A percentile compares a stretch with the other conserved stretches of the same genome.
These are phyloP conservation scores for Naumovozyma baii DNA, from an alignment of 805 yeast genomes.

Conservation along the genomic window DNA sequence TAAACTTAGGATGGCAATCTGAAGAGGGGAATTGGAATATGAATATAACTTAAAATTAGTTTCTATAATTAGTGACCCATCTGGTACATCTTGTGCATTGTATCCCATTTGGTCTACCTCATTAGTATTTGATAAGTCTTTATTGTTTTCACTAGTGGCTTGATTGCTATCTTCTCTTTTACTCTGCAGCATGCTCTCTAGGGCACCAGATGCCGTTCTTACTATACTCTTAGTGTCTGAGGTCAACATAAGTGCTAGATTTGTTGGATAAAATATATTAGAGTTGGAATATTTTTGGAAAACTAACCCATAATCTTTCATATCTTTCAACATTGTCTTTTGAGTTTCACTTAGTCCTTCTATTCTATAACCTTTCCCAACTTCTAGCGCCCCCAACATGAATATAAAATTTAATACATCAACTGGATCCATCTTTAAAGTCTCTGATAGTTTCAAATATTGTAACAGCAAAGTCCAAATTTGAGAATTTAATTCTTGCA, in stretches of 20 bases:
- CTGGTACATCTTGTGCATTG: constrained; percentile 18
- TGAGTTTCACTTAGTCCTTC: constrained; percentile 71
- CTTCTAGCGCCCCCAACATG: constrained; percentile 83
- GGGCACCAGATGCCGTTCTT: constrained; percentile 63
- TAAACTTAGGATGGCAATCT: constrained; percentile 81
- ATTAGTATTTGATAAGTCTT: constrained; percentile 10
- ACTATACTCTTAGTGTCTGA: constrained; percentile 62
- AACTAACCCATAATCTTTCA: constrained; percentile 84
- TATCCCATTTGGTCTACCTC: constrained; percentile 25
- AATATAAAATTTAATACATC: constrained; percentile 91
- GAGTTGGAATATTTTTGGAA: constrained; percentile 54
- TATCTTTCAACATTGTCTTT: constrained; percentile 73
- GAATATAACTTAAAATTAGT: constrained; percentile 91
- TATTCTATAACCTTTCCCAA: constrained; percentile 77
- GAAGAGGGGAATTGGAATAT: constrained; percentile 87
- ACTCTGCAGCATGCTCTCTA: constrained; percentile 52
- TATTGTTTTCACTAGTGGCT: constrained; percentile 7
- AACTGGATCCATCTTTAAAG: constrained; percentile 85
- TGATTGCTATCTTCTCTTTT: constrained; percentile 10
- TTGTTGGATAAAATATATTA: constrained; percentile 75
- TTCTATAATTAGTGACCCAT: constrained; percentile 78
- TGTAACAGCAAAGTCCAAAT: constrained; percentile 88
- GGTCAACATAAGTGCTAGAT: constrained; percentile 81
- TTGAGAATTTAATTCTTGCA: constrained; percentile 89
- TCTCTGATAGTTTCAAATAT: constrained; percentile 76